A percentile compares a stretch with the other conserved stretches of the same genome.
Conservation (phyloP, 352 stramenopile species). For the Phytopythium vexans region DNA sequence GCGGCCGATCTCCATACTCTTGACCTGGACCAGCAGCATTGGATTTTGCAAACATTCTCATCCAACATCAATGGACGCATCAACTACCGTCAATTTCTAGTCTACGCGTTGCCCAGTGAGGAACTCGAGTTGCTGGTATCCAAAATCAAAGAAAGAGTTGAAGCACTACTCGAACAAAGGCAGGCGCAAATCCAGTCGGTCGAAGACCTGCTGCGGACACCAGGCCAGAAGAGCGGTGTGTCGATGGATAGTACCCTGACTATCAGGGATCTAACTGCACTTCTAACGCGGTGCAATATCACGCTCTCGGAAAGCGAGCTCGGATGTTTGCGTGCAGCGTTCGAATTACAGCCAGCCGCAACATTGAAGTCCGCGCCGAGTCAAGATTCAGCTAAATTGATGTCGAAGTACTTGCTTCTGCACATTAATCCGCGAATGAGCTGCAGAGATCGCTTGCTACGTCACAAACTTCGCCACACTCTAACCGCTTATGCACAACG, state of each 20-base stretch:
- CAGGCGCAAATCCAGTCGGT: conserved; percentile 34
- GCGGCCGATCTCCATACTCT: conserved; percentile 48
- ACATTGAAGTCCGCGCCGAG: not conserved
- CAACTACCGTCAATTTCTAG: conserved; percentile 72
- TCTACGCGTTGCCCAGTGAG: conserved; percentile 47
- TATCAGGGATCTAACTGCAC: conserved; percentile 4
- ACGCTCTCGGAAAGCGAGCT: conserved; percentile 33
- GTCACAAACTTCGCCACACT: conserved; percentile 64
- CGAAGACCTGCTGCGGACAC: conserved; percentile 30
- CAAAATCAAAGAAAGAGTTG: conserved; percentile 62
- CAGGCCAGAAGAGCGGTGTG: not conserved
- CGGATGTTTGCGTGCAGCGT: conserved; percentile 15
- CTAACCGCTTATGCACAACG: conserved; percentile 27
- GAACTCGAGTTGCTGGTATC: conserved; percentile 49
- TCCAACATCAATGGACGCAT: conserved; percentile 56
- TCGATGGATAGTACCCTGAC: conserved; percentile 15
- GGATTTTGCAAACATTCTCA: conserved; percentile 55
- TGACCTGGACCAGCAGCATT: conserved; percentile 70
- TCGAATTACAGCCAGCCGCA: conserved; percentile 3
- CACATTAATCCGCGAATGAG: conserved; percentile 56
- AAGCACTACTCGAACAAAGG: conserved; percentile 6
- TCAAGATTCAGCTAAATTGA: too few species aligned
- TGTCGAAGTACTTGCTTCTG: conserved; percentile 34
- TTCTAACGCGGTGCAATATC: conserved; percentile 28
- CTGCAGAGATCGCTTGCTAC: conserved; percentile 48